Conservation (phyloP, 768 basidiomycete species). For the Phlebiopsis gigantea region DNA sequence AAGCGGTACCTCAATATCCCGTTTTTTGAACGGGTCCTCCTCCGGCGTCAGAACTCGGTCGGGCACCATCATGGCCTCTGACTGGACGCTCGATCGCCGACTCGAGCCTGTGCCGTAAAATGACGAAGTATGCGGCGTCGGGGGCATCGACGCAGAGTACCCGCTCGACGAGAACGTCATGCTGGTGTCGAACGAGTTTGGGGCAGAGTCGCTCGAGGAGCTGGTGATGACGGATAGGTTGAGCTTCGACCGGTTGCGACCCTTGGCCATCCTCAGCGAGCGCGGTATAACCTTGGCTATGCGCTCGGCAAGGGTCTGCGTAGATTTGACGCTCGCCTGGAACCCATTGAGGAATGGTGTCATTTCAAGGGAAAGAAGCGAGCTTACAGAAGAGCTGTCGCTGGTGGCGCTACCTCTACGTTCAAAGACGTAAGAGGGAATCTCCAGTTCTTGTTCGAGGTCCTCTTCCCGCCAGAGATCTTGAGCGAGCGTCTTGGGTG, state of each 20-base stretch:
- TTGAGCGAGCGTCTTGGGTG: neutral
- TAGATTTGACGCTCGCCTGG: conserved; percentile 19
- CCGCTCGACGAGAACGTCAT: neutral
- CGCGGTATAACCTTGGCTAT: conserved; percentile 16
- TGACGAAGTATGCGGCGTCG: neutral
- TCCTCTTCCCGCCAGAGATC: conserved; percentile 1
- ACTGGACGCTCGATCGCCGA: conserved; percentile 1
- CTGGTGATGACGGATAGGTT: conserved; percentile 14
- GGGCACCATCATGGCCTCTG: conserved; percentile 11
- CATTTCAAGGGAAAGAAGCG: neutral
- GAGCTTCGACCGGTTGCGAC: conserved; percentile 20
- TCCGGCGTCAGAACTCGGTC: conserved; percentile 26
- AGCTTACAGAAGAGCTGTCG: conserved; percentile 16
- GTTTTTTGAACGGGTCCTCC: conserved; percentile 24
- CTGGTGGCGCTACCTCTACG: conserved; percentile 22
- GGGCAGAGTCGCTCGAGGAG: conserved; percentile 2
- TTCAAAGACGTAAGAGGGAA: conserved; percentile 21
- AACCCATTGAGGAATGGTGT: neutral
- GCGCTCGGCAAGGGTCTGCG: conserved; percentile 18
- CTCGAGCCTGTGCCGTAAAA: neutral
- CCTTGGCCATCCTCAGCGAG: conserved; percentile 11
- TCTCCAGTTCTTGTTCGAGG: conserved; percentile 8
- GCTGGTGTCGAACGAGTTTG: conserved; percentile 2
- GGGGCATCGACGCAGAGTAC: neutral
- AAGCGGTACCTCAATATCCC: conserved; percentile 14